Conservation (phyloP, 768 basidiomycete species). For the Gloeopeniophorella convolvens region DNA sequence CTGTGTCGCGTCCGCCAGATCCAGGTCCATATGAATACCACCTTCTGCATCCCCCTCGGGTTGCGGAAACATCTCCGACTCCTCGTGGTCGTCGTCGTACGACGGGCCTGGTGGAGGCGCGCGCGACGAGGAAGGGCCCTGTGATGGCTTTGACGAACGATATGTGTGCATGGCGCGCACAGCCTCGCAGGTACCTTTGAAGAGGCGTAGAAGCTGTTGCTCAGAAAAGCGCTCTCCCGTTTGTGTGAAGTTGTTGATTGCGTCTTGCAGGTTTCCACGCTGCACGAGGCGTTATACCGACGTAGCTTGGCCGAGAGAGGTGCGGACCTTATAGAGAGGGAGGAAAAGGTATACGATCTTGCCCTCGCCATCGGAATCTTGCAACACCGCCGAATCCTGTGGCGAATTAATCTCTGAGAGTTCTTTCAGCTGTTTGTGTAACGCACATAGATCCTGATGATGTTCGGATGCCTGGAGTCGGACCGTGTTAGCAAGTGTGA, state of each 20-base stretch:
- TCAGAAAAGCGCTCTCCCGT: slow-evolving; percentile 83
- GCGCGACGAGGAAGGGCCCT: slow-evolving; percentile 24
- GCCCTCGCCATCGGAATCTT: slow-evolving; percentile 88
- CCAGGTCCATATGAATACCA: slow-evolving; percentile 59
- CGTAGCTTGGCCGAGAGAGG: background rate
- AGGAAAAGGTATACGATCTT: slow-evolving; percentile 96
- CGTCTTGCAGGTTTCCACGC: slow-evolving; percentile 94
- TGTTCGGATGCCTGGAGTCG: slow-evolving; percentile 76
- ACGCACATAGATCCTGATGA: slow-evolving; percentile 84
- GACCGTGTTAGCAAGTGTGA: background rate
- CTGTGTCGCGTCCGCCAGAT: slow-evolving; percentile 3
- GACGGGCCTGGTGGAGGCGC: slow-evolving; percentile 17
- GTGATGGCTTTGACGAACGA: slow-evolving; percentile 40
- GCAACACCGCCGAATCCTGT: slow-evolving; percentile 90
- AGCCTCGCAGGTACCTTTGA: slow-evolving; percentile 92
- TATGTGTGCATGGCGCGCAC: slow-evolving; percentile 93
- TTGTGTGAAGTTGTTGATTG: slow-evolving; percentile 80
- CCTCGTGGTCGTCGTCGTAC: slow-evolving; percentile 43
- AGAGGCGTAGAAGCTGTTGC: slow-evolving; percentile 79
- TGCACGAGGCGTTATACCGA: slow-evolving; percentile 28
- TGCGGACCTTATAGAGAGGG: slow-evolving; percentile 74
- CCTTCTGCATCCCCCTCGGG: slow-evolving; percentile 69
- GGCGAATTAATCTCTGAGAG: slow-evolving; percentile 15
- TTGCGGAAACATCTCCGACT: slow-evolving; percentile 66
- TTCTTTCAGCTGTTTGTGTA: background rate